Evolutionary conservation across 2,329 filamentous ascomycete genomes (phyloP).

Genomic region (Monosporascus sp.): DNA sequence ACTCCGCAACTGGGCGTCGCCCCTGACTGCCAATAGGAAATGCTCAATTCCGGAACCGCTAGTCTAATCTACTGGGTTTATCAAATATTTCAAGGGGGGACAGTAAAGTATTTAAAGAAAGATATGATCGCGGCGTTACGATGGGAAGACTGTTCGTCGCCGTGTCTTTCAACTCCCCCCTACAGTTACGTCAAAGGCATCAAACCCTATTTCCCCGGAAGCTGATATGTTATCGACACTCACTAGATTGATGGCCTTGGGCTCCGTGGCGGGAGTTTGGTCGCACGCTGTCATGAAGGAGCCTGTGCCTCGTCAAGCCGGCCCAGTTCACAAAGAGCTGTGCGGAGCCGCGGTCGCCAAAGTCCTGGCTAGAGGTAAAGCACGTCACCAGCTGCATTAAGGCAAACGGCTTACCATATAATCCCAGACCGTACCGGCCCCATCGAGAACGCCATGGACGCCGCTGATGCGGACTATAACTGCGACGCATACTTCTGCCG

Average conservation of each 20-base stretch:
- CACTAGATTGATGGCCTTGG: background rate
- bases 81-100: too few species aligned
- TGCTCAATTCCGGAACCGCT: background rate
- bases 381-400: background rate
- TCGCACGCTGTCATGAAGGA: background rate
- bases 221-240: background rate
- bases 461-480: conserved; percentile 17
- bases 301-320: conserved; percentile 3
- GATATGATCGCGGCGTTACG: too few species aligned
- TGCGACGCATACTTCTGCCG: conserved; percentile 26
- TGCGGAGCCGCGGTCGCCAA: conserved; percentile 17
- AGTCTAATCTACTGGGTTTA: too few species aligned
- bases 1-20: background rate
- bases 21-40: background rate
- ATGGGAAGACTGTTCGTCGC: too few species aligned
- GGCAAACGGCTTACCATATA: background rate
- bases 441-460: conserved; percentile 22
- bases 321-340: conserved; percentile 15
- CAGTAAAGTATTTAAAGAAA: too few species aligned
- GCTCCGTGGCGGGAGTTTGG: background rate
- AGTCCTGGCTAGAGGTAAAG: conserved; percentile 14
- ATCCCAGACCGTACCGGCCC: conserved; percentile 19
- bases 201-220: too few species aligned
- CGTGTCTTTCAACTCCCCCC: too few species aligned
- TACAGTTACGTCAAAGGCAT: too few species aligned